Base-by-base conservation (phyloP, 2,329 filamentous ascomycete genomes). In the Cryphonectria nitschkei region DNA sequence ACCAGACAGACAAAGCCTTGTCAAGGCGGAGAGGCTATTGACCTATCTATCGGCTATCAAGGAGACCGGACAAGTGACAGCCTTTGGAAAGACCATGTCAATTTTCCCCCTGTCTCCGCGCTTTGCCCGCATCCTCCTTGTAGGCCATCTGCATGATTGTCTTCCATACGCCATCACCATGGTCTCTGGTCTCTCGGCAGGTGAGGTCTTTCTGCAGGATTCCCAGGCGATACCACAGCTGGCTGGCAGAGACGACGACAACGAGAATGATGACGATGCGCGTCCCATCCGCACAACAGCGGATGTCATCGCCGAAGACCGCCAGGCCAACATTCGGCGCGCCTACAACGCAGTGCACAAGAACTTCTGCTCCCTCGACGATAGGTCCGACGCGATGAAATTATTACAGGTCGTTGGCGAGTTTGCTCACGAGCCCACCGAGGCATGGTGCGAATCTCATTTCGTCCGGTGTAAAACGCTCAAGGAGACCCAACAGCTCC, bases 391-490 rank as follows among this genome's bases (percentile, higher is more conserved):
- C 80, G 94, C 93, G 26, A 90, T 98, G 76, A 98, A 98, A 81
- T 87, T 96, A 54, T 88, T 98, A 62, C 94, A 95, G 70, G 94
- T 94, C 0, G 90, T 98, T 3, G 94, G 93, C 73, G 93, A 95
- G 74, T 97, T 95, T 78, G 92, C 92, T 5, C 92, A 94, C 76
- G 90, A 92, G 74, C 87, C 86, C 75, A 85, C 87, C 0, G 91
- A 94, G 73, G 80, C 83, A 8, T 97, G 97, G 88, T 97, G 94
- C 79, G 87, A 89, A 66, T 84, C 89, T 71, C 94, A 94, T 84
- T 98, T 96, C 82, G 89, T 98, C 43, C 92, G 94, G 16, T 89
- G 88, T 79, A 98, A 98, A 81, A 92, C 92, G 0, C 91, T 98
- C 79, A 90, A 90, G 77, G 96, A 99, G 84, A 92, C 94, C 26